These are phyloP conservation scores for Xylaria grammica DNA, from an alignment of 495 filamentous ascomycete species.

Conservation along the genomic window DNA sequence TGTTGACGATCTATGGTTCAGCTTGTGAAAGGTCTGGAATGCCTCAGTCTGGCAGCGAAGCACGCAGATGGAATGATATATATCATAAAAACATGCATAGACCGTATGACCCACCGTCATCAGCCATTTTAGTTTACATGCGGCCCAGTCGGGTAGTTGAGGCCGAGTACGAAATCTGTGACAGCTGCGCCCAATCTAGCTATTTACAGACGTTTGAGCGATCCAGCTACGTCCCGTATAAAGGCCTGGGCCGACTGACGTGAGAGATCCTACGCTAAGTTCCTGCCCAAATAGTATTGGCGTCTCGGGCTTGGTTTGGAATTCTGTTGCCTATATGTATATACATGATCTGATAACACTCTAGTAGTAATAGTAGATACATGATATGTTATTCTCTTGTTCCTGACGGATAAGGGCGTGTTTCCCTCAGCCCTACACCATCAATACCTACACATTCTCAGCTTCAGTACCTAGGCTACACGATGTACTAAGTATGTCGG, in stretches of 20 bases:
- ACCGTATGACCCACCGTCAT: not conserved
- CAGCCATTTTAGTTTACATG: not conserved
- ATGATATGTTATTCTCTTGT: too few species aligned
- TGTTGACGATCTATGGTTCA: not conserved
- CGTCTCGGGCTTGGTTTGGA: not conserved
- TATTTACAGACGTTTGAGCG: not conserved
- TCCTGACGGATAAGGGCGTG: too few species aligned
- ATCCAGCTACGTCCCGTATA: not conserved
- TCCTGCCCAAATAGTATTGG: not conserved
- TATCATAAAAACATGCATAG: not conserved
- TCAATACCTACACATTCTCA: too few species aligned
- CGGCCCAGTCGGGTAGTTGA: not conserved
- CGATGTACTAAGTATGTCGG: too few species aligned
- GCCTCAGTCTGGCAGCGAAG: not conserved
- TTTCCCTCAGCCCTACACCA: too few species aligned
- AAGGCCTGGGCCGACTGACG: not conserved
- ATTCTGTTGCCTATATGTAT: too few species aligned
- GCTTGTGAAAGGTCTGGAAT: not conserved
- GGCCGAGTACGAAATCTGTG: not conserved
- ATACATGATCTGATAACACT: too few species aligned
- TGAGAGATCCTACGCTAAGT: not conserved
- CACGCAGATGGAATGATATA: not conserved
- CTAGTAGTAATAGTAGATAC: too few species aligned
- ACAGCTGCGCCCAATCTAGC: conserved; percentile 1
- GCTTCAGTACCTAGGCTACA: too few species aligned